A percentile compares a stretch with the other conserved stretches of the same genome.
phyloP scores from a whole-genome alignment of 305 asterid genomes.

The Caryopteris hybrid region DNA sequence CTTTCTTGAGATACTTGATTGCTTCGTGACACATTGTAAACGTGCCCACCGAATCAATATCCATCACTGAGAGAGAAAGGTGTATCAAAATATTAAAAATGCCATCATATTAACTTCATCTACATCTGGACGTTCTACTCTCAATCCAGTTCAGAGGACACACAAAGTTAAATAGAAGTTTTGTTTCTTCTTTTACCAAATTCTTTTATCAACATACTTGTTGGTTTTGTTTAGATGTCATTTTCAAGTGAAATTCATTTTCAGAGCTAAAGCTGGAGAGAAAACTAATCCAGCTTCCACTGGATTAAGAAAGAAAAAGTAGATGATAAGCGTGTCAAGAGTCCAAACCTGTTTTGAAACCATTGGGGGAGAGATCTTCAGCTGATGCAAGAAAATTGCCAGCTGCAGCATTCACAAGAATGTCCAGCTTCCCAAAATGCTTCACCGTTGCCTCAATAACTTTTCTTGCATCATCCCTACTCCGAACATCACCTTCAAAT shows the following conservation, averaged over 20 bases:
- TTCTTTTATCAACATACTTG: neutral
- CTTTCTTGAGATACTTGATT: slow-evolving; percentile 66
- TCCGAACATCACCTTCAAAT: slow-evolving; percentile 81
- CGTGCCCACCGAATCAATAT: slow-evolving; percentile 94
- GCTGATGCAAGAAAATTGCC: slow-evolving; percentile 85
- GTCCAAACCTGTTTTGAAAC: slow-evolving; percentile 71
- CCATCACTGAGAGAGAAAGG: slow-evolving; percentile 75
- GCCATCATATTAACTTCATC: neutral
- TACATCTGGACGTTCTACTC: neutral
- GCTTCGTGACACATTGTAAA: slow-evolving; percentile 95
- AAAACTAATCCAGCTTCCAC: neutral
- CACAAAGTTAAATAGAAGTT: neutral
- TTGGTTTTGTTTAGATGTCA: neutral
- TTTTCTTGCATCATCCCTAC: slow-evolving; percentile 67
- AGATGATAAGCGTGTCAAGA: neutral
- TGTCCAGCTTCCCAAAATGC: slow-evolving; percentile 84
- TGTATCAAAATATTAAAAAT: no score
- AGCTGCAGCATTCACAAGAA: slow-evolving; percentile 93
- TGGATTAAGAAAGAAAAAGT: neutral
- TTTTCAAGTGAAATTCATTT: neutral
- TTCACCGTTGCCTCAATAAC: slow-evolving; percentile 72
- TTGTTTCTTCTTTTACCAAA: neutral
- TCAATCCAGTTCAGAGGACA: neutral
- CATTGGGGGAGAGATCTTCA: slow-evolving; percentile 91
- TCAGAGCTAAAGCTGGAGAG: neutral